Percentiles rank a stretch among this genome's conserved stretches.
These are phyloP conservation scores for Zymoseptoria pseudotritici DNA, from an alignment of 2,329 filamentous ascomycete species.

Conservation along the genomic window DNA sequence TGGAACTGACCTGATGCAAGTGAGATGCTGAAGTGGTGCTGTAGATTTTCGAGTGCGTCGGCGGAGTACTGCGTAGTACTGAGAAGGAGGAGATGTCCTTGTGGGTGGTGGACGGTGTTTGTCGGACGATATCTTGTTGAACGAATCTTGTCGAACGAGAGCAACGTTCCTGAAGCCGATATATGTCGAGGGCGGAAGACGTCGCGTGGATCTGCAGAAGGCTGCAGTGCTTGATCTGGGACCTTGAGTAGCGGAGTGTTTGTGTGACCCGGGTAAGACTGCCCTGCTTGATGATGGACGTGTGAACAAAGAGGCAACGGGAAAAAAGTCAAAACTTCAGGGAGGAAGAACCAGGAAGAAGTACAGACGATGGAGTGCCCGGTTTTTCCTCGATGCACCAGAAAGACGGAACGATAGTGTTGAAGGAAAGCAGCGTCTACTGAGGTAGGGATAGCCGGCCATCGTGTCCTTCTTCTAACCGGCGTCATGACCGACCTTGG, in stretches of 20 bases:
- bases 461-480: slow-evolving; percentile 20
- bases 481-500: slow-evolving; percentile 24
- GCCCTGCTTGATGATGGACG: slow-evolving; percentile 16
- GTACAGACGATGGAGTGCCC: slow-evolving; percentile 10
- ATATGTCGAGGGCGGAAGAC: slow-evolving; percentile 14
- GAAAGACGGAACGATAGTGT: slow-evolving; percentile 17
- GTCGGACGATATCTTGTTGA: slow-evolving; percentile 6
- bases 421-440: slow-evolving; percentile 18
- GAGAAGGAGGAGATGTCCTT: not conserved
- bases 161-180: slow-evolving; percentile 15
- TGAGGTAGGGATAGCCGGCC: slow-evolving; percentile 24
- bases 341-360: slow-evolving; percentile 10
- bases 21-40: not conserved
- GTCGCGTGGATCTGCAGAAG: slow-evolving; percentile 12
- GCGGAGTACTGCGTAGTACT: not conserved
- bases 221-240: slow-evolving; percentile 12
- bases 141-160: slow-evolving; percentile 10
- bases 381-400: slow-evolving; percentile 11
- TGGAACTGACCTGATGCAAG: not conserved
- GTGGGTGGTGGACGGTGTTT: not conserved
- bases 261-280: slow-evolving; percentile 19
- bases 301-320: slow-evolving; percentile 20
- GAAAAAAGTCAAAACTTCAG: slow-evolving; percentile 12
- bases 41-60: not conserved
- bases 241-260: slow-evolving; percentile 11